A percentile compares a stretch with the other conserved stretches of the same genome.
These are phyloP conservation scores for Amanita pseudoporphyria DNA, from an alignment of 768 basidiomycete species.

Conservation along the genomic window DNA sequence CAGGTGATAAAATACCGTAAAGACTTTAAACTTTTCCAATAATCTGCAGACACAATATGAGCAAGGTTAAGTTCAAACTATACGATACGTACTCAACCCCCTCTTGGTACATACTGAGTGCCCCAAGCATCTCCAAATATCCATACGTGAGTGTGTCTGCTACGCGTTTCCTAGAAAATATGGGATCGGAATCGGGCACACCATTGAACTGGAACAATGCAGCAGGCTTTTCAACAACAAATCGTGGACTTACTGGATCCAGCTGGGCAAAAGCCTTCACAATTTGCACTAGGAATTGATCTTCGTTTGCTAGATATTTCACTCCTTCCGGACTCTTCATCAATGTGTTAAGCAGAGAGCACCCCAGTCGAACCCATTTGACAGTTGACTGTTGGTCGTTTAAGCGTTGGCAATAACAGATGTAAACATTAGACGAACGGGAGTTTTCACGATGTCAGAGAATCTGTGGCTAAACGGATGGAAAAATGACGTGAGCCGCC, in stretches of 20 bases:
- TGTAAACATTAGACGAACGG: constrained; percentile 27
- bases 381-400: constrained; percentile 46
- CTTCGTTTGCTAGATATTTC: constrained; percentile 72
- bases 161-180: constrained; percentile 79
- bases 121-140: constrained; percentile 94
- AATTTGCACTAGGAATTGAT: constrained; percentile 78
- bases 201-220: constrained; percentile 49
- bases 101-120: constrained; percentile 78
- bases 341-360: constrained; percentile 72
- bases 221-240: background rate
- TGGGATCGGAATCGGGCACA: constrained; percentile 61
- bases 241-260: constrained; percentile 59
- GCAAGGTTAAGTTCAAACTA: background rate
- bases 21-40: constrained; percentile 85
- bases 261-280: constrained; percentile 84
- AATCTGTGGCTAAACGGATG: constrained; percentile 87
- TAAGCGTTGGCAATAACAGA: background rate
- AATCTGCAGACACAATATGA: constrained; percentile 40
- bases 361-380: constrained; percentile 85
- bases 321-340: constrained; percentile 78
- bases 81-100: constrained; percentile 37
- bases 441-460: constrained; percentile 66
- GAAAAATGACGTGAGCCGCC: constrained; percentile 88
- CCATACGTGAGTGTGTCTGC: constrained; percentile 80
- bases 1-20: constrained; percentile 93